Base-by-base conservation (phyloP, 352 stramenopile species). In the Globisporangium parvum region DNA sequence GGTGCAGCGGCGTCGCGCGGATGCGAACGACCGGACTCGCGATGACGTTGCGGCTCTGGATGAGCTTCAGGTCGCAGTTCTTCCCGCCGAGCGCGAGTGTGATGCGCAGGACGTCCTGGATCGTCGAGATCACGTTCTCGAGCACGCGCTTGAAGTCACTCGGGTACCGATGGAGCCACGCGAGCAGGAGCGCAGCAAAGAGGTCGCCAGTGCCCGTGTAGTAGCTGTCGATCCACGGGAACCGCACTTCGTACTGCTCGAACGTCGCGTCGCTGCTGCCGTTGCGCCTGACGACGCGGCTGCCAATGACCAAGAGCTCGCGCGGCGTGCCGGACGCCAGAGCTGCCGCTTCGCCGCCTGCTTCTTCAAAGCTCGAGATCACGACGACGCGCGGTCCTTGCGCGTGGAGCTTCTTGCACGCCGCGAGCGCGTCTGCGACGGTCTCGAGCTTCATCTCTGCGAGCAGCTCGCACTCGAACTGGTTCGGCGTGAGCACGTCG, bases 121-220 rank as follows among this genome's bases (percentile, higher is more conserved):
- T 87, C 6, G 84, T 92, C 15, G 78, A 85, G 31, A 92, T 60
- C 26, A 92, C 79, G 49, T 80, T 87, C 49, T 94, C 84, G 21
- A 94, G 62, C 35, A 70, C 81, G 45, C 60, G 62, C 55, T 87
- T 74, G 41, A 94, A 88, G 57, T 89, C 72, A 44, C 63, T 40
- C 8, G 80, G 80, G 51, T 75, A 73, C 23, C 65, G 75, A 33
- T 85, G 67, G 17, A 92, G 77, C 85, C 85, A 95, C 21, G 78
- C 82, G 14, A 95, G 73, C 54, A 93, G 48, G n/a, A 93, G 65
- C 56, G 85, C 80, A 17, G 82, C 81, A 46, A 95, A 91, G 45
- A 95, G 51, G 51, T 95, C 85, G 26, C 82, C 85, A 21, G 83
- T 92, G 59, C 85, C 82, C 12, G 83, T 90, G 73, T 89, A 94